phyloP scores from a whole-genome alignment of 345 rosid species.

The Noccaea bulbosa region DNA sequence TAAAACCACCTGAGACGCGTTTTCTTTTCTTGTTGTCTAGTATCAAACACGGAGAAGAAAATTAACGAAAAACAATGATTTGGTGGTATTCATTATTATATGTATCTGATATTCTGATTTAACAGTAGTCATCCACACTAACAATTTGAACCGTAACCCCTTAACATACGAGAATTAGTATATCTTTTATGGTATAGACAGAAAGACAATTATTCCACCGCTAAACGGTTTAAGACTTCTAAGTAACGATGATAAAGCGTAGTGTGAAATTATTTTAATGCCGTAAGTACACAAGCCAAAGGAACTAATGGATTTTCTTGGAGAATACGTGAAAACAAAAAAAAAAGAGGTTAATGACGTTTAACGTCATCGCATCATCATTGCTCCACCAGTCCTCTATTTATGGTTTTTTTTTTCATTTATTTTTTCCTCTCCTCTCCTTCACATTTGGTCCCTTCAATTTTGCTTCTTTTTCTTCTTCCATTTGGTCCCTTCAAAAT shows the following conservation, averaged over 20 bases:
- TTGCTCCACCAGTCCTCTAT: slow-evolving; percentile 46
- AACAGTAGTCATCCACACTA: neutral
- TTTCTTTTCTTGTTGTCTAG: neutral
- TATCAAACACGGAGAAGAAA: neutral
- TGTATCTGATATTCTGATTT: neutral
- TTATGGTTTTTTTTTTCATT: slow-evolving; percentile 22
- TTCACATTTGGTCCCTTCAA: slow-evolving; percentile 32
- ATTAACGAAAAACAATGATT: neutral
- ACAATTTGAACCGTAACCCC: neutral
- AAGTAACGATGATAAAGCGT: slow-evolving; percentile 16
- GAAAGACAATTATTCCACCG: slow-evolving; percentile 16
- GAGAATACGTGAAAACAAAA: slow-evolving; percentile 14
- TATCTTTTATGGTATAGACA: slow-evolving; percentile 7
- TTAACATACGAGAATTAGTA: neutral
- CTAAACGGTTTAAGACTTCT: neutral
- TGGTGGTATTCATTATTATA: neutral
- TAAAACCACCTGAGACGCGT: slow-evolving; percentile 41
- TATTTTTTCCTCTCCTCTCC: slow-evolving; percentile 27
- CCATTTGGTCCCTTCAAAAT: neutral
- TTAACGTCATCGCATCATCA: slow-evolving; percentile 46
- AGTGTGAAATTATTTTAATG: slow-evolving; percentile 6
- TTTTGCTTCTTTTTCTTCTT: slow-evolving; percentile 25
- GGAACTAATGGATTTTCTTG: slow-evolving; percentile 23
- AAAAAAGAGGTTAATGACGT: slow-evolving; percentile 19
- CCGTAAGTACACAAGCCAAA: slow-evolving; percentile 29